Base-by-base conservation (phyloP, 1,284 basidiomycete genomes). In the Termitomyces sp. region DNA sequence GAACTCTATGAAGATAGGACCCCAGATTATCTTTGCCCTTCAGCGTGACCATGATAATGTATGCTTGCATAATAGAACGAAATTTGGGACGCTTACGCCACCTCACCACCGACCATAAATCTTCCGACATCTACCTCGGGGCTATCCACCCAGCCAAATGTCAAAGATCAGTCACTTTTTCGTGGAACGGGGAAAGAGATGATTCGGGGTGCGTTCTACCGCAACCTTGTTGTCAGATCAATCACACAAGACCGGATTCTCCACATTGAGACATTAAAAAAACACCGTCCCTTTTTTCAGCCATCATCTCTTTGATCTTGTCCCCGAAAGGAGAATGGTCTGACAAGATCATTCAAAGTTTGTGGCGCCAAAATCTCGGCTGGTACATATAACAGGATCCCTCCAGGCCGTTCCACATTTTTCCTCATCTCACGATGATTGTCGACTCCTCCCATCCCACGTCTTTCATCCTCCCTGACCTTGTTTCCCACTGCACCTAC, bases 381-480 rank as follows among this genome's bases (percentile, higher is more conserved):
- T 24, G 26, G 9, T 2, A n/a, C 15, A 26, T 26, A 26, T 48
- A 48, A 36, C 1, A 48, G 33, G 21, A 38, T 19, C 5, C 9
- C 8, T 13, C 6, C 24, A 28, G 10, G 47, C n/a, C 12, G 34
- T 38, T 48, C 7, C 2, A 26, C 46, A 13, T 5, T 8, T 1
- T 15, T 36, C 10, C 24, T 2, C 3, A 28, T 38, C 24, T 26
- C 47, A 28, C 4, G n/a, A 38, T 48, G 47, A 2, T 5, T 28
- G 8, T n/a, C 10, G 0, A 26, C 17, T 7, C 15, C 6, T 34
- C 33, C 33, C 50, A 62, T 33, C 66, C 69, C 15, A 61, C 64
- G n/a, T 74, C 70, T 31, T 84, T 86, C 67, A 68, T 81, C 54
- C 77, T 88, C 52, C 86, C 85, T 38, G 83, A 88, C 67, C 79